phyloP scores from a whole-genome alignment of 306 rosid species.

The Corylus heterophylla region DNA sequence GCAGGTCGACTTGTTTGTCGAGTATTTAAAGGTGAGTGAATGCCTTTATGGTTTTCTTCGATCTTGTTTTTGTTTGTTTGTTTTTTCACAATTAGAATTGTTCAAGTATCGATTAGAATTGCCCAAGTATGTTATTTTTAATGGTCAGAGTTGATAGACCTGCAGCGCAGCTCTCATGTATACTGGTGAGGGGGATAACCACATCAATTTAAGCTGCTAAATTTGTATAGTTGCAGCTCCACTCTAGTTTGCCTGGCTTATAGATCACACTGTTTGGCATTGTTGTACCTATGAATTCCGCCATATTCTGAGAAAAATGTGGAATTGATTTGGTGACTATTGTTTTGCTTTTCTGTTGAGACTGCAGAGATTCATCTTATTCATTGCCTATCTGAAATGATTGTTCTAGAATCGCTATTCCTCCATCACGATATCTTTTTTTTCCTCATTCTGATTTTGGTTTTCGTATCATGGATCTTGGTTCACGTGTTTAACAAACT shows the following conservation, averaged over 20 bases:
- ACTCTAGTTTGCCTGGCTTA: background rate
- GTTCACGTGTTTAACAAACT: background rate
- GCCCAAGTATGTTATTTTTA: constrained; percentile 2
- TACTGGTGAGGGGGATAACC: constrained; percentile 1
- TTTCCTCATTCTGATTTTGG: too few species aligned
- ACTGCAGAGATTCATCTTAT: background rate
- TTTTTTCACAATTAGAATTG: background rate
- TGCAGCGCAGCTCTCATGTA: background rate
- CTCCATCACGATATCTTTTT: too few species aligned
- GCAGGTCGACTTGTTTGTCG: constrained; percentile 76
- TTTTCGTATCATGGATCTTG: too few species aligned
- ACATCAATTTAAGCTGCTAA: background rate
- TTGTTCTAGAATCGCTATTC: too few species aligned
- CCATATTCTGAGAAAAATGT: background rate
- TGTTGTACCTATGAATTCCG: background rate
- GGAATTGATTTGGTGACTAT: background rate
- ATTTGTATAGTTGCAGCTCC: background rate
- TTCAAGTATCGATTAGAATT: background rate
- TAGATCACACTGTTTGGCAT: background rate
- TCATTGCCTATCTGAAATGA: too few species aligned
- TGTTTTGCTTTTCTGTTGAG: background rate
- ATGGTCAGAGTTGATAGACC: background rate
- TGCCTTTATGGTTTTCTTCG: constrained; percentile 10
- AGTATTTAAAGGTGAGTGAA: constrained; percentile 79
- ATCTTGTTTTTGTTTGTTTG: background rate